Percentiles rank a stretch among this genome's conserved stretches.
Evolutionary conservation across 768 basidiomycete genomes (phyloP).

Genomic region (Suillus cothurnatus): DNA sequence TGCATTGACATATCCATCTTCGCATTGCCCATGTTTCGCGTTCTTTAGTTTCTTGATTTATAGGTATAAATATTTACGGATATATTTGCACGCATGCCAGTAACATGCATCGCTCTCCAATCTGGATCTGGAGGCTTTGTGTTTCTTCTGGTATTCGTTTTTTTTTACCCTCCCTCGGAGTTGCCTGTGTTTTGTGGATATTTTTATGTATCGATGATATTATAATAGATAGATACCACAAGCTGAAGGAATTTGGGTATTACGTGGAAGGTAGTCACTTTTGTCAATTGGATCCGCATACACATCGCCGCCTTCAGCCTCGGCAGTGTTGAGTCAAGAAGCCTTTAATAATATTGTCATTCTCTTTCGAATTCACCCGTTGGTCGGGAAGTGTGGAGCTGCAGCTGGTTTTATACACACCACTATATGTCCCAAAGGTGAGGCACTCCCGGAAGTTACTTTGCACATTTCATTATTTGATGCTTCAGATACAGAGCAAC

Average conservation of each 20-base stretch:
- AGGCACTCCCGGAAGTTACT: constrained; percentile 8
- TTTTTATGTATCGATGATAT: constrained; percentile 5
- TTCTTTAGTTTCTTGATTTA: constrained; percentile 30
- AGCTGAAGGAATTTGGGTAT: neutral
- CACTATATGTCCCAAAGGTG: constrained; percentile 46
- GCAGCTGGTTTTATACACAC: constrained; percentile 8
- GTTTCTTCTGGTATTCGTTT: neutral
- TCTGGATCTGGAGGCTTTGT: constrained; percentile 4
- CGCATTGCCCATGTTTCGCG: constrained; percentile 11
- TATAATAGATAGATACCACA: neutral
- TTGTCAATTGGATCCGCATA: neutral
- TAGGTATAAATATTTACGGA: constrained; percentile 33
- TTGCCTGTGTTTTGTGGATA: neutral
- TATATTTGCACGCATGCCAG: constrained; percentile 1
- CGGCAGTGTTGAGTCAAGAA: neutral
- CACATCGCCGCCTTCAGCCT: neutral
- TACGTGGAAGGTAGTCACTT: neutral
- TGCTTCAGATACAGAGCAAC: constrained; percentile 37
- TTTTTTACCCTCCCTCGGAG: neutral
- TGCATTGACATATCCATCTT: constrained; percentile 15
- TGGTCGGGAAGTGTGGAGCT: constrained; percentile 7
- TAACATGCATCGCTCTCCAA: constrained; percentile 15
- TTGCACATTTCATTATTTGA: constrained; percentile 10
- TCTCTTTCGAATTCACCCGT: constrained; percentile 1
- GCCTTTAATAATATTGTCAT: neutral